Base-by-base conservation (phyloP, 2,329 filamentous ascomycete genomes). In the Malbranchea zuffiana region DNA sequence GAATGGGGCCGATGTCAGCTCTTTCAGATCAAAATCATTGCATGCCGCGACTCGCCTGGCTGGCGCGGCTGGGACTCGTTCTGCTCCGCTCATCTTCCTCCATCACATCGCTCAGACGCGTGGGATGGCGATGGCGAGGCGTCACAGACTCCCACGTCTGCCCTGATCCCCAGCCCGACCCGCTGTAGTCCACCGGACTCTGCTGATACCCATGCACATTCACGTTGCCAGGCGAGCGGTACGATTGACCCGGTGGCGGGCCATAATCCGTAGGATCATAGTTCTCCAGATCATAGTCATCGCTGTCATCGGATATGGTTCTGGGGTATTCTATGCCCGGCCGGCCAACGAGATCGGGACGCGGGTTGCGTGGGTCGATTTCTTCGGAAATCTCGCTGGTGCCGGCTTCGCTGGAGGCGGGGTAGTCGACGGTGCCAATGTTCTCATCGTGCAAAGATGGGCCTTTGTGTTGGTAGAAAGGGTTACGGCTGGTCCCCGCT, bases 71-170 rank as follows among this genome's bases (percentile, higher is more conserved):
- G 15, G 81, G 74, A 54, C 61, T 69, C n/a, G 67, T 68, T 20
- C 63, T 60, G 37, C 81, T 83, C 34, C 77, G 70, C 60, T 92
- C 84, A 47, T 90, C 83, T 45, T 92, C 85, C 53, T 86, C 81
- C 19, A 90, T 71, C 18, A 94, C 86, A 60, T 93, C 86, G 56
- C 85, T 93, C 44, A 94, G 66, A 39, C 87, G 69, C 6, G 86
- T 93, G 0, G 86, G 86, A 60, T 94, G 85, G 48, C 90, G 83
- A 58, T 93, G 86, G 39, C 67, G 57, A 4, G 78, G 72, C 16
- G 80, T 78, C 44, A 84, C 66, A n/a, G 64, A 61, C 45, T 90
- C 82, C 83, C 84, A 92, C 11, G 74, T 78, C 2, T 76, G 70
- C 1, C 74, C 72, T 5, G 68, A 59, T n/a, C 67, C 77, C 58